These are phyloP conservation scores for Epichloe bromicola DNA, from an alignment of 2,329 filamentous ascomycete genomes.

Conservation along the genomic window DNA sequence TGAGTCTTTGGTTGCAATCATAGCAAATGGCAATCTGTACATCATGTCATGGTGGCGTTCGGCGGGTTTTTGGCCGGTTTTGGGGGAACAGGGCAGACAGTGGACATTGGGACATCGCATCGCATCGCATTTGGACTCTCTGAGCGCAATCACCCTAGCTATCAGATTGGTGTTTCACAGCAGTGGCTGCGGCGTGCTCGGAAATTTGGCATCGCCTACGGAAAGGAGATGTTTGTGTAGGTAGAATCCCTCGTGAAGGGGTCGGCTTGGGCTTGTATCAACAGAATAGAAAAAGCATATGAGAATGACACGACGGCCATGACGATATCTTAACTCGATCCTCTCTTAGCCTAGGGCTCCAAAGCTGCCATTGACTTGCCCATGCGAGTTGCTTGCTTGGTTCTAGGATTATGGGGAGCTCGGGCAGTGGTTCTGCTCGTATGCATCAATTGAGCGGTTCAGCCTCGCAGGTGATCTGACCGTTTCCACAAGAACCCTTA, in stretches of 20 bases:
- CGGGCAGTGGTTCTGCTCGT: not conserved
- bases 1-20: not conserved
- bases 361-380: not conserved
- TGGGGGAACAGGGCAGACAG: slow-evolving; percentile 12
- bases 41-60: slow-evolving; percentile 29
- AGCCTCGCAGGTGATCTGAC: not conserved
- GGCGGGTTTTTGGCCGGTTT: slow-evolving; percentile 14
- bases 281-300: slow-evolving; percentile 2
- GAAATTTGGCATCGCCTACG: not conserved
- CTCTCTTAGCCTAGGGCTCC: not conserved
- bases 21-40: slow-evolving; percentile 17
- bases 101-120: slow-evolving; percentile 3
- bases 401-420: too few species aligned
- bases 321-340: not conserved
- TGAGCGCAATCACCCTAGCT: not conserved
- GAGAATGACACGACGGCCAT: slow-evolving; percentile 3
- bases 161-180: not conserved
- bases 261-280: slow-evolving; percentile 1
- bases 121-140: slow-evolving; percentile 15
- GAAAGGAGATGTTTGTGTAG: not conserved
- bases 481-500: not conserved
- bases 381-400: not conserved
- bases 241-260: not conserved
- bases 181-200: not conserved
- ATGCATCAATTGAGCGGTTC: not conserved